These are phyloP conservation scores for Cyberlindnera xishuangbannaensis DNA, from an alignment of 805 yeast species.

Conservation along the genomic window DNA sequence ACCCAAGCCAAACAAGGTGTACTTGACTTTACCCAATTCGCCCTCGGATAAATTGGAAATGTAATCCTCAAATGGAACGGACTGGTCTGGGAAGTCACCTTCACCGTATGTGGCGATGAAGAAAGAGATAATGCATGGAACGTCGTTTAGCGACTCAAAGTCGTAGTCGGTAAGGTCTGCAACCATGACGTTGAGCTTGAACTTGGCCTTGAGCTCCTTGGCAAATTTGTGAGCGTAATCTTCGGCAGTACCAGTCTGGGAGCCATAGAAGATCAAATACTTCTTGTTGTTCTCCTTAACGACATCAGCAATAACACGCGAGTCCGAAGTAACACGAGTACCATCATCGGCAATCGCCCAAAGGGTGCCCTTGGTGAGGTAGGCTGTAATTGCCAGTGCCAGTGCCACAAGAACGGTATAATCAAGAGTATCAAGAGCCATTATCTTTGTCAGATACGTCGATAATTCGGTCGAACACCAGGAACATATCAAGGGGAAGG, in stretches of 20 bases:
- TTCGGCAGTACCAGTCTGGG: conserved; percentile 98
- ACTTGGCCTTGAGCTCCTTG: conserved; percentile 79
- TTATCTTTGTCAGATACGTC: no score
- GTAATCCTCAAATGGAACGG: conserved; percentile 70
- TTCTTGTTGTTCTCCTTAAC: conserved; percentile 62
- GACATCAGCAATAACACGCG: conserved; percentile 54
- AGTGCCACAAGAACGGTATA: conserved; percentile 59
- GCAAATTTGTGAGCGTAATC: conserved; percentile 90
- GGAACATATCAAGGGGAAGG: background rate
- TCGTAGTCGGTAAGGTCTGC: conserved; percentile 90
- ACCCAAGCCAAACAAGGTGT: conserved; percentile 85
- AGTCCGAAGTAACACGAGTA: conserved; percentile 32
- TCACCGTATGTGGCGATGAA: conserved; percentile 94
- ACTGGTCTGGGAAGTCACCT: conserved; percentile 97
- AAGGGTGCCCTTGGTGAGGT: conserved; percentile 56
- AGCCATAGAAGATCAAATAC: conserved; percentile 79
- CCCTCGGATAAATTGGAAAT: conserved; percentile 51
- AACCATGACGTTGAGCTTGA: conserved; percentile 75
- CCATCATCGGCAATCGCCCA: conserved; percentile 36
- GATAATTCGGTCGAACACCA: no score
- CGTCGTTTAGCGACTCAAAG: conserved; percentile 63
- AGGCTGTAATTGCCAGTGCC: conserved; percentile 58
- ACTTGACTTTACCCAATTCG: conserved; percentile 53
- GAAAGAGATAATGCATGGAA: conserved; percentile 63
- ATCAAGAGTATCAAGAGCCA: conserved; percentile 71